Percentiles rank a stretch among this genome's conserved stretches.
Conservation (phyloP, 2,329 filamentous ascomycete species). For the Scortechinia acanthostroma region DNA sequence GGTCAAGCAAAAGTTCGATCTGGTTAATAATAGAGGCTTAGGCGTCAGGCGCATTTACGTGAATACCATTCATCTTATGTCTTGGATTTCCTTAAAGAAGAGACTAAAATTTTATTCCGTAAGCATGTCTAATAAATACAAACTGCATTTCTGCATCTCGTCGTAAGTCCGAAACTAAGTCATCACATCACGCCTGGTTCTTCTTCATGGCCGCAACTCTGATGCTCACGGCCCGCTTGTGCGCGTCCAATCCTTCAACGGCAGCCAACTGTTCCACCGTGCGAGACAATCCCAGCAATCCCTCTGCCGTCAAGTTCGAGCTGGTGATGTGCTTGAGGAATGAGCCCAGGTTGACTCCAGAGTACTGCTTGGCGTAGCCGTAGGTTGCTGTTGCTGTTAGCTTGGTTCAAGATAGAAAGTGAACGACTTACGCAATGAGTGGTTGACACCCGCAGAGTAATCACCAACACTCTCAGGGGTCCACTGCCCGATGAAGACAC, state of each 20-base stretch:
- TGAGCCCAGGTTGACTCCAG: conserved; percentile 88
- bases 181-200: conserved; percentile 6
- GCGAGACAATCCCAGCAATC: conserved; percentile 74
- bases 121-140: too few species aligned
- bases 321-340: conserved; percentile 98
- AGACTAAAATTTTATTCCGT: too few species aligned
- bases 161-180: not conserved
- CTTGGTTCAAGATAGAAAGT: not conserved
- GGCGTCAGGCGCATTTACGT: not conserved
- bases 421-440: conserved; percentile 76
- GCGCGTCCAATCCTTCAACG: conserved; percentile 90
- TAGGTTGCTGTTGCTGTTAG: conserved; percentile 66
- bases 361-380: conserved; percentile 97
- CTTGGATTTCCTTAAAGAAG: too few species aligned
- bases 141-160: too few species aligned
- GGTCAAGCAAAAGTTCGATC: too few species aligned
- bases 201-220: conserved; percentile 64
- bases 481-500: conserved; percentile 92
- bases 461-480: conserved; percentile 96
- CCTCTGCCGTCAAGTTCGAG: conserved; percentile 79
- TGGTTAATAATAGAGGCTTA: too few species aligned
- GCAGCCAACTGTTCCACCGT: conserved; percentile 93
- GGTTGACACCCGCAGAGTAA: conserved; percentile 96
- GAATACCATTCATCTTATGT: not conserved
- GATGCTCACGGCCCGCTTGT: conserved; percentile 83